These are phyloP conservation scores for Citrus cavaleriei DNA, from an alignment of 345 rosid genomes.

Conservation along the genomic window DNA sequence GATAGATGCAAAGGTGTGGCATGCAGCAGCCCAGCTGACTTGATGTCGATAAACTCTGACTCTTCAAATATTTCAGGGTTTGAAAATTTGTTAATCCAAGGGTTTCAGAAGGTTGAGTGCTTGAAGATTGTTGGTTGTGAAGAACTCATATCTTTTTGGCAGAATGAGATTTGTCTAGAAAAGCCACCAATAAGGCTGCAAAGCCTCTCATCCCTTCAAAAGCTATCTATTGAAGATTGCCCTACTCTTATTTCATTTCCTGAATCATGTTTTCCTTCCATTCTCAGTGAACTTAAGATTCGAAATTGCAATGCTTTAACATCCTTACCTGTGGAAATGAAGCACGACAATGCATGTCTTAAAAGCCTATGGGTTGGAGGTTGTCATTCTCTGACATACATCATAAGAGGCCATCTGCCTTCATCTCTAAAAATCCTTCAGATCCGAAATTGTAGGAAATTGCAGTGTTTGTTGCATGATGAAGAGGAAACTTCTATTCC, in stretches of 20 bases:
- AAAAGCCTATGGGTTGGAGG: not conserved
- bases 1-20: not conserved
- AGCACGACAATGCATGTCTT: not conserved
- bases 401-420: not conserved
- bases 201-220: not conserved
- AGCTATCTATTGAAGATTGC: not conserved
- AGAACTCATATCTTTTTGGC: not conserved
- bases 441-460: not conserved
- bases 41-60: not conserved
- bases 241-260: not conserved
- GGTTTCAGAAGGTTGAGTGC: not conserved
- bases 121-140: not conserved
- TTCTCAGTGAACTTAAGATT: not conserved
- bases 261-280: not conserved
- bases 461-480: constrained; percentile 3
- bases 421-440: not conserved
- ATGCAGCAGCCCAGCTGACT: not conserved
- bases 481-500: not conserved
- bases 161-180: not conserved
- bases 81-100: not conserved
- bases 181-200: not conserved
- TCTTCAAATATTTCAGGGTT: not conserved
- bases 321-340: not conserved
- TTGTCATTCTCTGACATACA: not conserved
- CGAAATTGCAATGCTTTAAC: not conserved